phyloP scores from a whole-genome alignment of 108 stramenopile genomes.

The Stephanodiscus minutulus region DNA sequence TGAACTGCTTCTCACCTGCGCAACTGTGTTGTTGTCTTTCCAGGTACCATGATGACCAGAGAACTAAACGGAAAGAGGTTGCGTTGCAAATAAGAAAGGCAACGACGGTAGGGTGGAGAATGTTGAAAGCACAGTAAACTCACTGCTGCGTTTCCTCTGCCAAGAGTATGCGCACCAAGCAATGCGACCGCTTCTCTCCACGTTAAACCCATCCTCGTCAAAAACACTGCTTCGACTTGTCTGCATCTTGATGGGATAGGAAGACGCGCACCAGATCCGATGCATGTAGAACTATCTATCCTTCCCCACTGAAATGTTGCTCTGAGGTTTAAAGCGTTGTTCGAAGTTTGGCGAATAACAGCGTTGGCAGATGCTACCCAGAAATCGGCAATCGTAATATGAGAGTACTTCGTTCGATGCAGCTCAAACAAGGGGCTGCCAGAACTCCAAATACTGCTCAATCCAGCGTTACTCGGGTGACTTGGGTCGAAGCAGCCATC shows the following conservation, averaged over 20 bases:
- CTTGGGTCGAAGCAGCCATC: conserved; percentile 45
- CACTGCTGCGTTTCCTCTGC: conserved; percentile 27
- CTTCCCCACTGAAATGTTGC: conserved; percentile 36
- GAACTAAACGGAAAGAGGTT: conserved; percentile 2
- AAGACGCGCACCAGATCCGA: conserved; percentile 18
- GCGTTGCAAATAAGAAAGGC: not conserved
- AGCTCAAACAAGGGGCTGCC: conserved; percentile 17
- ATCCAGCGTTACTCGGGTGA: conserved; percentile 27
- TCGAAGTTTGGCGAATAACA: conserved; percentile 41
- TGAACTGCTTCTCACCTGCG: conserved; percentile 5
- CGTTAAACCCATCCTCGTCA: conserved; percentile 32
- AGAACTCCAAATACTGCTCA: conserved; percentile 38
- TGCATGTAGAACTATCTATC: conserved; percentile 18
- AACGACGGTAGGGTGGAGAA: not conserved
- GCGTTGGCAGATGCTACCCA: conserved; percentile 50
- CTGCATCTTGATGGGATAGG: conserved; percentile 21
- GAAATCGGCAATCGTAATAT: conserved; percentile 45
- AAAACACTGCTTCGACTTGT: conserved; percentile 30
- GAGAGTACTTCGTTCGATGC: conserved; percentile 27
- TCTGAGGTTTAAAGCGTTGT: conserved; percentile 20
- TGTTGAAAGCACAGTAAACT: not conserved
- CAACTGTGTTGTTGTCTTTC: conserved; percentile 33
- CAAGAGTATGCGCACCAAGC: conserved; percentile 46
- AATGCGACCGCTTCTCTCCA: conserved; percentile 52
- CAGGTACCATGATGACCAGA: conserved; percentile 46